Percentiles rank a stretch among this genome's conserved stretches.
phyloP scores from a whole-genome alignment of 2,329 filamentous ascomycete genomes.

The Fusarium floridanum region DNA sequence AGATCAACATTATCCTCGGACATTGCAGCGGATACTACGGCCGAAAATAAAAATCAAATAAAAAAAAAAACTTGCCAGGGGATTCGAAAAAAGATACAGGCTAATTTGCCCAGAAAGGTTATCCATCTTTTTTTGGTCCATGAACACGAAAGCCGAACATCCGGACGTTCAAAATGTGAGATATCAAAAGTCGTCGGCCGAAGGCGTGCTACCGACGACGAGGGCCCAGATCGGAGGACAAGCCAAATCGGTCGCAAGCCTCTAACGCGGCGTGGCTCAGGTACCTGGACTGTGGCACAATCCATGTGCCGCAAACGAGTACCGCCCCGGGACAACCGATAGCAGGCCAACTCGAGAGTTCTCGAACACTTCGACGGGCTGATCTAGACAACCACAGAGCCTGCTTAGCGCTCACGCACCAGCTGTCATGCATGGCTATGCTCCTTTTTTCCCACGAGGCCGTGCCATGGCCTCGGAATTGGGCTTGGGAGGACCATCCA shows the following conservation, averaged over 20 bases:
- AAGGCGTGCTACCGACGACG: conserved; percentile 18
- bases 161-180: conserved; percentile 12
- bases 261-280: conserved; percentile 25
- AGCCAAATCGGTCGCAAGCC: conserved; percentile 22
- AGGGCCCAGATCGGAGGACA: conserved; percentile 23
- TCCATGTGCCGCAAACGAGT: conserved; percentile 14
- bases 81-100: conserved; percentile 4
- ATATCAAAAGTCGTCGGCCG: conserved; percentile 24
- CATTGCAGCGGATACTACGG: conserved; percentile 18
- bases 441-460: conserved; percentile 9
- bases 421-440: conserved; percentile 26
- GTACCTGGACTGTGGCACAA: neutral
- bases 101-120: neutral
- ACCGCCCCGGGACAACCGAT: conserved; percentile 30
- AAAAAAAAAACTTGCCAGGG: conserved; percentile 24
- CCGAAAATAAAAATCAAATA: neutral
- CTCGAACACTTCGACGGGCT: conserved; percentile 33
- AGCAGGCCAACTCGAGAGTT: conserved; percentile 23
- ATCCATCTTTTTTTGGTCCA: neutral
- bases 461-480: conserved; percentile 24
- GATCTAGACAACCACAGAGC: conserved; percentile 21
- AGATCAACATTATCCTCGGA: conserved; percentile 25
- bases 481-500: neutral
- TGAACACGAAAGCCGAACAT: neutral
- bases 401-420: conserved; percentile 35